Evolutionary conservation across 331 rosid species (phyloP), one percentile per base, ranked within the genome.

Genomic region (Acacia concinna): DNA sequence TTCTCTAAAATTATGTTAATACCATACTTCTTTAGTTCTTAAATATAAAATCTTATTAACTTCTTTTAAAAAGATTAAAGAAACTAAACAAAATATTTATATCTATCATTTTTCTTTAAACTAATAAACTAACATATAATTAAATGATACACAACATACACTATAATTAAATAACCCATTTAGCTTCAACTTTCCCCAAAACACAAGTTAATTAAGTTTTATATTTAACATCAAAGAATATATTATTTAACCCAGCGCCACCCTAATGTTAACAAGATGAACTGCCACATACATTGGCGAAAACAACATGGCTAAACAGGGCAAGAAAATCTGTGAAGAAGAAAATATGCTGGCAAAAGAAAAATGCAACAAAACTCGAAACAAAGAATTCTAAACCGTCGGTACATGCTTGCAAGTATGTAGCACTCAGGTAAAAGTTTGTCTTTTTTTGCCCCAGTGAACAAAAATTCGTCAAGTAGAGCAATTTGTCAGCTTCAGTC

Each of bases 401-500:
- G 69, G 68, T 25, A 0, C 65, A 66, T 54, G 52, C 9, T 54
- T 5, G 0, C 46, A n/a, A 10, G 57, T 6, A 73, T 38, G 74
- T 69, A 13, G 8, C 41, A 69, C 81, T 69, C 74, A 74, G 73
- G 73, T 35, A 67, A 69, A 73, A 62, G 23, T 38, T 71, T 23
- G 21, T 37, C n/a, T n/a, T n/a, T 71, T 49, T 46, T 68, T 69
- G 21, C 73, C 81, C 78, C 87, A n/a, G 28, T 18, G 32, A 77
- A 54, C 60, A 79, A 82, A 4, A 23, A 73, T 30, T 11, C 5
- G 65, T 13, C 1, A 11, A 59, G 65, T 25, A 57, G 64, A 27
- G 27, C 37, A 17, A 21, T 23, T 68, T 74, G 38, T 7, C 49
- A 72, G 34, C 65, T 73, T 28, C 68, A 35, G 40, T n/a, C 54